These are phyloP conservation scores for Alternaria infectoria DNA, from an alignment of 2,329 filamentous ascomycete species.

Conservation along the genomic window DNA sequence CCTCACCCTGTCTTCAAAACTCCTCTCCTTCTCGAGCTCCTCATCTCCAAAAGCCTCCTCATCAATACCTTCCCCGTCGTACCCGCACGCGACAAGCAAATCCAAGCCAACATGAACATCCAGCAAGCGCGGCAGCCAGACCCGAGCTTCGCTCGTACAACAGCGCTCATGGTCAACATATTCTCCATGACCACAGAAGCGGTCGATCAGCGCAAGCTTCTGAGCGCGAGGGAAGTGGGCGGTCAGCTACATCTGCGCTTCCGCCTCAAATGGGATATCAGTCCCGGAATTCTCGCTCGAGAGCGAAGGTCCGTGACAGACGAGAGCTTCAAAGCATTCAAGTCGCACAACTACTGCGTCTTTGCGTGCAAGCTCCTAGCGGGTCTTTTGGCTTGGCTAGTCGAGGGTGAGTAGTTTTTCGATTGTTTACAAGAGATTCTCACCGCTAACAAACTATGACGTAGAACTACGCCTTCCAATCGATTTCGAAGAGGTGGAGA, in stretches of 20 bases:
- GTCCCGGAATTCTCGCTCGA: neutral
- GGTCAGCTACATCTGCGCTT: neutral
- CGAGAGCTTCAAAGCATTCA: neutral
- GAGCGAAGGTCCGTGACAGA: neutral
- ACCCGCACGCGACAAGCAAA: neutral
- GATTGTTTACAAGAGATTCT: neutral
- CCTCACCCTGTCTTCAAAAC: neutral
- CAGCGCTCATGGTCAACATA: neutral
- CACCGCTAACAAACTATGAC: neutral
- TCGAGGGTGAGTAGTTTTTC: neutral
- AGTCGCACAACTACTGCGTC: neutral
- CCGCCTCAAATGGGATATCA: neutral
- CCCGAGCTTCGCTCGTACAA: neutral
- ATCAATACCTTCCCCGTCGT: neutral
- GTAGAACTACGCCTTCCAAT: neutral
- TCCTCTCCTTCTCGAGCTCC: accelerated
- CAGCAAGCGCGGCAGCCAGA: neutral
- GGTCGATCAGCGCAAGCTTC: neutral
- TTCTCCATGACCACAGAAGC: neutral
- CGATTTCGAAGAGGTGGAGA: neutral
- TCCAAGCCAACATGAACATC: neutral
- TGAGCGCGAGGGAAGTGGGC: neutral
- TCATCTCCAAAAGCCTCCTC: too few species aligned
- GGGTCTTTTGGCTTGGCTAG: neutral
- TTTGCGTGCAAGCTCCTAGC: neutral